Conservation (phyloP, 1,284 basidiomycete genomes). For the Austroboletus niveus region DNA sequence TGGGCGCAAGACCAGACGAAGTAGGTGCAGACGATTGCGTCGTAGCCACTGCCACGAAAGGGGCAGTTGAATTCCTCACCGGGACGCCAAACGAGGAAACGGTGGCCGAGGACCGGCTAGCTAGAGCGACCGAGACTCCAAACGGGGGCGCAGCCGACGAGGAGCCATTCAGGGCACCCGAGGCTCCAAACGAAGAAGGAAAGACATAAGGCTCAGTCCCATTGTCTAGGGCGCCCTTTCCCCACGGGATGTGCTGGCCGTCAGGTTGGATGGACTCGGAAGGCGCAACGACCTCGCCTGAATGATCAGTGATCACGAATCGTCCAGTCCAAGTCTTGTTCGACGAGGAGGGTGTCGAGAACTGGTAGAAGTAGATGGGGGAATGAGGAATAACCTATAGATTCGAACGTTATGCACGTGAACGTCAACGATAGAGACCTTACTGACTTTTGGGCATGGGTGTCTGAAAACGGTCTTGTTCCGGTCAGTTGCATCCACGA, state of each 20-base stretch:
- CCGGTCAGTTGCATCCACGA: constrained; percentile 56
- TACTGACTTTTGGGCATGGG: constrained; percentile 64
- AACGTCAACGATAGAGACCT: not conserved
- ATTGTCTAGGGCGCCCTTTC: constrained; percentile 59
- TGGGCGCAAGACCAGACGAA: not conserved
- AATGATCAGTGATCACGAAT: constrained; percentile 68
- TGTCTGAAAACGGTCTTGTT: constrained; percentile 46
- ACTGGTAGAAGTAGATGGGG: constrained; percentile 81
- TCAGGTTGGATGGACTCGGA: constrained; percentile 54
- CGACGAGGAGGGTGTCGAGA: constrained; percentile 43
- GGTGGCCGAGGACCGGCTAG: not conserved
- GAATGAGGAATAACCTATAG: constrained; percentile 64
- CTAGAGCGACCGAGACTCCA: not conserved
- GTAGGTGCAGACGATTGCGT: not conserved
- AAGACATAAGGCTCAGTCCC: constrained; percentile 30
- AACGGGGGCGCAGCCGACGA: no score
- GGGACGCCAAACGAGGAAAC: not conserved
- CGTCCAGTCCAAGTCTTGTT: constrained; percentile 74
- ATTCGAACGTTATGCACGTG: not conserved
- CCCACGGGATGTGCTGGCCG: constrained; percentile 63
- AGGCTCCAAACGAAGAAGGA: constrained; percentile 18
- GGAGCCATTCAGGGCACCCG: not conserved
- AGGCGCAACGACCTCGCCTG: constrained; percentile 50
- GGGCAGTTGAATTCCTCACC: not conserved
- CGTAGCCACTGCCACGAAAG: not conserved